Conservation (phyloP, 176 grass and related monocot species). For the Musa beccarii region DNA sequence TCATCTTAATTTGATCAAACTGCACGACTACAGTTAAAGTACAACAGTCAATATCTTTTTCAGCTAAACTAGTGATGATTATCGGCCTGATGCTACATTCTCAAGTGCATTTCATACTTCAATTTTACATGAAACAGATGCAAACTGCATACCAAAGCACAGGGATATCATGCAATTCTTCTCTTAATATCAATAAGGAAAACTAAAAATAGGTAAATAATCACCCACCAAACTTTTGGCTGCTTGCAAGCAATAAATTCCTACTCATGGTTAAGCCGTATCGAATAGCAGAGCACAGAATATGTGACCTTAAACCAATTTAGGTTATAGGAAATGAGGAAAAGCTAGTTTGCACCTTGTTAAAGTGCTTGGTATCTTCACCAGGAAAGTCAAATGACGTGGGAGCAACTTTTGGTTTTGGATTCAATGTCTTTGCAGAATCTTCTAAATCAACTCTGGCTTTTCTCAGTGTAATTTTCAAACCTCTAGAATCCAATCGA, state of each 20-base stretch:
- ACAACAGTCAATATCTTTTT: background rate
- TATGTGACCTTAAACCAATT: background rate
- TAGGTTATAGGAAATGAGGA: background rate
- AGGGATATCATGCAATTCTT: background rate
- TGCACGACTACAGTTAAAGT: background rate
- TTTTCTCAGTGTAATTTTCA: background rate
- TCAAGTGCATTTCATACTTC: background rate
- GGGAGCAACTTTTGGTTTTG: background rate
- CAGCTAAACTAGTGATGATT: background rate
- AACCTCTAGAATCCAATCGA: background rate
- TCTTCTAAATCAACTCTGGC: background rate
- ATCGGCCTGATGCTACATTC: background rate
- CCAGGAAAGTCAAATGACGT: background rate
- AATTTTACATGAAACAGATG: background rate
- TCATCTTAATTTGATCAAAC: background rate
- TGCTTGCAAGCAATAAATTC: background rate
- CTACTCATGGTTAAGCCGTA: background rate
- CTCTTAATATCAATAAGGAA: background rate
- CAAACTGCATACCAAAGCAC: background rate
- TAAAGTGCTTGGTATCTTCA: background rate
- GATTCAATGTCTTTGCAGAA: background rate
- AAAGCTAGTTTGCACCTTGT: background rate
- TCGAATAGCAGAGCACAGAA: background rate
- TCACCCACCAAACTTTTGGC: background rate
- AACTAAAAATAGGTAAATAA: background rate